These are phyloP conservation scores for Colletotrichum liriopes DNA, from an alignment of 2,329 filamentous ascomycete genomes.

Conservation along the genomic window DNA sequence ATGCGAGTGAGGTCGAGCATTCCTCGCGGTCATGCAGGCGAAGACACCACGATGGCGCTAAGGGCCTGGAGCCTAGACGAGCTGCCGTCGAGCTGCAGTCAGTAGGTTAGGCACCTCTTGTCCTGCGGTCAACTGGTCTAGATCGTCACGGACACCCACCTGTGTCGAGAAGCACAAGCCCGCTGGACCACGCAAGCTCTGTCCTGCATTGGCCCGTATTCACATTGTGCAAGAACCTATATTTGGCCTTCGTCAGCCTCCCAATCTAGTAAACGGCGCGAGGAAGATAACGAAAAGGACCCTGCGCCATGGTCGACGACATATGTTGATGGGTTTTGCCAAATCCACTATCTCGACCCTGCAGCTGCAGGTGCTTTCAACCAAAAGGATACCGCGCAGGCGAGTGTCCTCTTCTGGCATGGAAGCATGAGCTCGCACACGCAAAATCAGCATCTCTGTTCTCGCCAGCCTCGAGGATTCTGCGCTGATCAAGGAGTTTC, in stretches of 20 bases:
- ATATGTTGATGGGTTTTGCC: background rate
- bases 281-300: background rate
- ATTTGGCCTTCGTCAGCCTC: background rate
- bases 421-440: background rate
- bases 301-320: background rate
- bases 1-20: background rate
- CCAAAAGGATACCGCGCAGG: background rate
- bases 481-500: background rate
- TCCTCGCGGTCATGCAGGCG: background rate
- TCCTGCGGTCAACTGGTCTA: slow-evolving; percentile 18
- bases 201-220: background rate
- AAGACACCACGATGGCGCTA: slow-evolving; percentile 3
- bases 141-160: slow-evolving; percentile 11
- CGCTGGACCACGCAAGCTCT: background rate
- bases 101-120: background rate
- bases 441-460: background rate
- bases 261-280: slow-evolving; percentile 19
- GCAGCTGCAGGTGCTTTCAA: background rate
- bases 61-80: background rate
- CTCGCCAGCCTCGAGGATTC: background rate
- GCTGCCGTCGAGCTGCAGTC: background rate
- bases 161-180: background rate
- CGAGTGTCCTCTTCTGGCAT: background rate
- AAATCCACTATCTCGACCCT: background rate
- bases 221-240: background rate